phyloP scores from a whole-genome alignment of 2,329 filamentous ascomycete species.

The Fusarium tupiense region DNA sequence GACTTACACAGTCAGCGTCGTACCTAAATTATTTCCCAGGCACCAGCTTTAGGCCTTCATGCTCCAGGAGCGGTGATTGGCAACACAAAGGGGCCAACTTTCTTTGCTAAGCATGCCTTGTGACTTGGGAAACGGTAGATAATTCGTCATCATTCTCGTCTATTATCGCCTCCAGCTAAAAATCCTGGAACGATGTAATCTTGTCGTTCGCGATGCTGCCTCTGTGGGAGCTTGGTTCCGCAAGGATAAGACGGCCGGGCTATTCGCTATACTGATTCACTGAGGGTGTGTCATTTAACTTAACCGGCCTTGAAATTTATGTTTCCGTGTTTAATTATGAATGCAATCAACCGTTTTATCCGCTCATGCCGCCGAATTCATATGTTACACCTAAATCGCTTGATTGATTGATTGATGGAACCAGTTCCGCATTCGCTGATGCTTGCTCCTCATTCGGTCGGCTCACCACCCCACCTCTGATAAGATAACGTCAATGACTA shows the following conservation, averaged over 20 bases:
- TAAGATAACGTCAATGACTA: constrained; percentile 5
- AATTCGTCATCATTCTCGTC: constrained; percentile 31
- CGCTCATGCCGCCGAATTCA: background rate
- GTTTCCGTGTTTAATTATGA: background rate
- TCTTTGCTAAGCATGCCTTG: constrained; percentile 23
- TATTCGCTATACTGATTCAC: background rate
- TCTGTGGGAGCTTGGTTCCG: constrained; percentile 7
- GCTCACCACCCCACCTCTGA: constrained; percentile 5
- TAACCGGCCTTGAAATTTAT: background rate
- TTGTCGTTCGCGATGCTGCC: background rate
- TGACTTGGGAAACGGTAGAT: constrained; percentile 23
- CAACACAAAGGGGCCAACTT: constrained; percentile 28
- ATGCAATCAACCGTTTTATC: background rate
- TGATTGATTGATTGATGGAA: background rate
- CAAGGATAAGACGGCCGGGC: background rate
- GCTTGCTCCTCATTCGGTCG: constrained; percentile 20
- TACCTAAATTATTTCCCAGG: constrained; percentile 22
- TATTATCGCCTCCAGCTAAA: constrained; percentile 3
- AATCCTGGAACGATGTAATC: background rate
- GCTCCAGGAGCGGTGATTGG: constrained; percentile 19
- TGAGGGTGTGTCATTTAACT: background rate
- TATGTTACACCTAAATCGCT: background rate
- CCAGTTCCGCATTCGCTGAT: constrained; percentile 1
- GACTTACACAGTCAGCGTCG: constrained; percentile 36
- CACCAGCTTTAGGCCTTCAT: constrained; percentile 29